Evolutionary conservation across 306 rosid genomes (phyloP).

Genomic region (Luffa acutangula): DNA sequence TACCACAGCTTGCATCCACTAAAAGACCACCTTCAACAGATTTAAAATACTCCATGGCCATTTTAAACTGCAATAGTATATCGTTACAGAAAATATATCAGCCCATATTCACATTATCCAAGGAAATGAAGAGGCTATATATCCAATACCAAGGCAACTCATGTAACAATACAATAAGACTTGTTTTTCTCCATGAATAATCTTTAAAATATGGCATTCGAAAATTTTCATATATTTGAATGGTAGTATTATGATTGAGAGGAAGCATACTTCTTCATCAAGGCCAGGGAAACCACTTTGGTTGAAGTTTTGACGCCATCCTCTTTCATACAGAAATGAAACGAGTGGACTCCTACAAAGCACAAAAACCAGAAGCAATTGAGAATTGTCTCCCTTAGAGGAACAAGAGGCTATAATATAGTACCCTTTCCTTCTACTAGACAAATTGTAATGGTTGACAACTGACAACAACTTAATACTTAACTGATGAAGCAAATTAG

Average conservation of each 20-base stretch:
- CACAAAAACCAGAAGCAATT: conserved; percentile 11
- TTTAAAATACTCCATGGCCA: conserved; percentile 80
- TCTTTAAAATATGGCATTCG: background rate
- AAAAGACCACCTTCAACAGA: conserved; percentile 66
- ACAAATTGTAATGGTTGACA: background rate
- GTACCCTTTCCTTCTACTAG: background rate
- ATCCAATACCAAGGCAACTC: background rate
- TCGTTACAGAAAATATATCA: background rate
- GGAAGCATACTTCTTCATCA: conserved; percentile 69
- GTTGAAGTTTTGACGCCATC: conserved; percentile 92
- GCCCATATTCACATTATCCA: background rate
- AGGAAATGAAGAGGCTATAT: background rate
- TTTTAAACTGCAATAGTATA: conserved; percentile 46
- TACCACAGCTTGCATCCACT: conserved; percentile 88
- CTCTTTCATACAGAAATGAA: conserved; percentile 92
- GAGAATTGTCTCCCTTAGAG: background rate
- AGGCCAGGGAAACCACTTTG: conserved; percentile 90
- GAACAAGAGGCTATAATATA: background rate
- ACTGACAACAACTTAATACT: background rate
- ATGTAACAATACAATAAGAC: background rate
- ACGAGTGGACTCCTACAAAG: conserved; percentile 77
- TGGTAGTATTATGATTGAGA: background rate
- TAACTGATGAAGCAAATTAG: background rate
- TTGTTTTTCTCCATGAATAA: background rate
- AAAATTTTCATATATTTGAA: background rate